Evolutionary conservation across 176 grass and related monocot species (phyloP), one percentile per base, ranked within the genome.

Genomic region (Zoysia japonica): DNA sequence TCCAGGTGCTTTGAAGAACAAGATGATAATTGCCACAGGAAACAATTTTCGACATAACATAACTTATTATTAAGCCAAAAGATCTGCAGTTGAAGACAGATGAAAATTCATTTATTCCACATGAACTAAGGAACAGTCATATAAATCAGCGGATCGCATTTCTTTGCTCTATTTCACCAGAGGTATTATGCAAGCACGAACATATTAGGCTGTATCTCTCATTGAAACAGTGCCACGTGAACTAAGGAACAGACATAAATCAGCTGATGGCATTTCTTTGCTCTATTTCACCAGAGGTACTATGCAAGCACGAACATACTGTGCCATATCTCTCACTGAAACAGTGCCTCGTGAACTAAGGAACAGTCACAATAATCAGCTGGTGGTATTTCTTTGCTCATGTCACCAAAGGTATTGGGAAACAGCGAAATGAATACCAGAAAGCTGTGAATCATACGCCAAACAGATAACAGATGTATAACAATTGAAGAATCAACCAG

Each of bases 401-500:
- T 12, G 20, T 7, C 47, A 73, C 7, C 28, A 28, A 28, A 28
- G 28, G 28, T 28, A 28, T 28, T 28, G 28, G 28, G 28, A 28
- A 28, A 28, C 1, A 63, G 12, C 10, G 52, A 37, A 81, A 63
- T 74, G 20, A 28, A 68, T 15, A 61, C 16, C 5, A 41, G 8
- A 8, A 9, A 79, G 38, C 1, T 52, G 51, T 47, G 9, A 68
- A n/a, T 76, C 11, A 47, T n/a, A 53, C 2, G 73, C 5, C 42
- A 41, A 79, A 59, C 11, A 71, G 17, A 20, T 85, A 70, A 74
- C 64, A 62, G 47, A n/a, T 62, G 12, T 74, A 61, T 13, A 75
- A 68, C 61, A 76, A 11, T 35, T 47, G 49, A 3, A 60, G 17
- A 3, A 60, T 64, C 20, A 67, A 15, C 47, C 20, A 37, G 20